Evolutionary conservation across 805 yeast species (phyloP).

Genomic region (baker's yeast (Saccharomyces cerevisiae)): DNA sequence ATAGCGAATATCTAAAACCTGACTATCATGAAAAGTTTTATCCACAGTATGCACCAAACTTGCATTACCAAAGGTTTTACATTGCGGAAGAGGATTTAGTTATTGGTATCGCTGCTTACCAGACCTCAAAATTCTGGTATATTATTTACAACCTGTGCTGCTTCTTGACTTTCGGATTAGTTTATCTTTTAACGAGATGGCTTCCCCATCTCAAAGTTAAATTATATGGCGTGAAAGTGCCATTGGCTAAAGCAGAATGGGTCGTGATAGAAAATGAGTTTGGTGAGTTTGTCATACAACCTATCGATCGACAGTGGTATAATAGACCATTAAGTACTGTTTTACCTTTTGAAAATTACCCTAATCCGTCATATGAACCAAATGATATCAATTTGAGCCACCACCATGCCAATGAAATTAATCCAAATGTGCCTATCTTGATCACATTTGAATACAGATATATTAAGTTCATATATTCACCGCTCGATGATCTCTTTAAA

Average conservation of each 20-base stretch:
- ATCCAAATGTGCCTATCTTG: conserved; percentile 51
- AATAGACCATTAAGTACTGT: conserved; percentile 66
- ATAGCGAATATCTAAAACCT: conserved; percentile 27
- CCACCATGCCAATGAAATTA: conserved; percentile 23
- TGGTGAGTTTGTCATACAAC: conserved; percentile 67
- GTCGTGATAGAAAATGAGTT: conserved; percentile 88
- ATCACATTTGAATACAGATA: conserved; percentile 76
- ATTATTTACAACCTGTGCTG: conserved; percentile 47
- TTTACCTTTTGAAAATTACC: conserved; percentile 31
- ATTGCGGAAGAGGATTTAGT: conserved; percentile 93
- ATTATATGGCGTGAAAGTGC: conserved; percentile 54
- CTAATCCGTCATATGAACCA: conserved; percentile 21
- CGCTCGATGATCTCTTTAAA: conserved; percentile 76
- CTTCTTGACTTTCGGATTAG: conserved; percentile 56
- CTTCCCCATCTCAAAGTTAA: conserved; percentile 65
- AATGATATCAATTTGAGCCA: conserved; percentile 8
- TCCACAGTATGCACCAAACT: conserved; percentile 35
- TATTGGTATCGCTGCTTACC: conserved; percentile 88
- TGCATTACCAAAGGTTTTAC: conserved; percentile 70
- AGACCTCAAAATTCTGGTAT: conserved; percentile 40
- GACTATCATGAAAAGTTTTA: conserved; percentile 38
- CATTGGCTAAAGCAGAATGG: conserved; percentile 84
- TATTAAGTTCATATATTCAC: conserved; percentile 73
- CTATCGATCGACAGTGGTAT: conserved; percentile 52
- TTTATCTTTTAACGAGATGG: conserved; percentile 76